These are phyloP conservation scores for Xylariaceae sp. DNA, from an alignment of 2,329 filamentous ascomycete genomes.

Conservation along the genomic window DNA sequence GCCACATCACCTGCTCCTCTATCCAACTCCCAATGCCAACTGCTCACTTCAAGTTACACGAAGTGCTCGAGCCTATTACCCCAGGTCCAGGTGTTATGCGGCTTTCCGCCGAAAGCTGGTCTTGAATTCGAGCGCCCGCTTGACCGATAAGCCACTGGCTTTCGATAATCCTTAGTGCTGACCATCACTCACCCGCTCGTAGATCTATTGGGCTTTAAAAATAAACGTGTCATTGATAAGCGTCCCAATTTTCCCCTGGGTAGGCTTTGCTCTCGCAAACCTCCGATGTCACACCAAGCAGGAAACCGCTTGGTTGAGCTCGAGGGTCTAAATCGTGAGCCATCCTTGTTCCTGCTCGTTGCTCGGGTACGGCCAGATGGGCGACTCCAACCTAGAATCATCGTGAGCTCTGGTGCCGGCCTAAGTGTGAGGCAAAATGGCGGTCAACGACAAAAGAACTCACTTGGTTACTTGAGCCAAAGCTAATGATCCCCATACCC, in stretches of 20 bases:
- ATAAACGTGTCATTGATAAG: not conserved
- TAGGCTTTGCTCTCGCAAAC: conserved; percentile 3
- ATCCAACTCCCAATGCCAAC: not conserved
- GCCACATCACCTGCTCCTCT: conserved; percentile 4
- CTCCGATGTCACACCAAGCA: conserved; percentile 17
- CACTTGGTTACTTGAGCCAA: conserved; percentile 1
- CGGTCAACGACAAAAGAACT: conserved; percentile 18
- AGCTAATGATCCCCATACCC: not conserved
- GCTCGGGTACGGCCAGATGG: not conserved
- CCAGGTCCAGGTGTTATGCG: conserved; percentile 18
- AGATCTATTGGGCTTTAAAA: conserved; percentile 10
- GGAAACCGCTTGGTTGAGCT: conserved; percentile 14
- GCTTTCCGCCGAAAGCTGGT: conserved; percentile 5
- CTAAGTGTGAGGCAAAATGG: conserved; percentile 5
- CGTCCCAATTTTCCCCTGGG: not conserved
- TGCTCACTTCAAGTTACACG: conserved; percentile 4
- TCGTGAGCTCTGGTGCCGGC: conserved; percentile 3
- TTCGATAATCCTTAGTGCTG: not conserved
- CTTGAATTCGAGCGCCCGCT: conserved; percentile 6
- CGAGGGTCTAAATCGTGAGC: not conserved
- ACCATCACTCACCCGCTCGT: conserved; percentile 3
- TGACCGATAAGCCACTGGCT: conserved; percentile 8
- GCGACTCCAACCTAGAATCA: not conserved
- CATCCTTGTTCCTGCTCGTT: conserved; percentile 16
- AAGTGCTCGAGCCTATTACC: conserved; percentile 7